These are phyloP conservation scores for Serpula lacrymans DNA, from an alignment of 768 basidiomycete genomes.

Conservation along the genomic window DNA sequence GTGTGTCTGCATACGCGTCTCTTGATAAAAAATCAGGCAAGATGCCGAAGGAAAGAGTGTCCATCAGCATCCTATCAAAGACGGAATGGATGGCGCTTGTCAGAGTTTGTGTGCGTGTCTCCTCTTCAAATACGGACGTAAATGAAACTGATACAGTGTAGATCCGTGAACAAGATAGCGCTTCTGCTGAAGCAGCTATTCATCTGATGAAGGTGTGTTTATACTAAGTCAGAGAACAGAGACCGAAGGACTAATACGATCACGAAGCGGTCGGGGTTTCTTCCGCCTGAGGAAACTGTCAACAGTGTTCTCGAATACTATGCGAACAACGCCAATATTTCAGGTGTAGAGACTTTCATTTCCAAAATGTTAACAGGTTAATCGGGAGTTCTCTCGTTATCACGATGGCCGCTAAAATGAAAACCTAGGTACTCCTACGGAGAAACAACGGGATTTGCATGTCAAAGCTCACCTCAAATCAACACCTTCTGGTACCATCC, in stretches of 20 bases:
- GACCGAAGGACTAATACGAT: slow-evolving; percentile 2
- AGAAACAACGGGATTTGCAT: slow-evolving; percentile 66
- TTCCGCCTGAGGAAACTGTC: slow-evolving; percentile 40
- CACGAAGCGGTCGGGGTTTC: slow-evolving; percentile 39
- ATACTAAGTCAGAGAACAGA: too few relatives aligned
- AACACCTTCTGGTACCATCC: slow-evolving; percentile 37
- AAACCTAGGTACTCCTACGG: slow-evolving; percentile 37
- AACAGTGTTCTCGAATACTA: slow-evolving; percentile 49
- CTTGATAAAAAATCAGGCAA: not conserved
- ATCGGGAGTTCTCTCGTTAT: too few relatives aligned
- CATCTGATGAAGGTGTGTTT: slow-evolving; percentile 48
- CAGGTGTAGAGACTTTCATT: slow-evolving; percentile 44
- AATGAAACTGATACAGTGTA: slow-evolving; percentile 20
- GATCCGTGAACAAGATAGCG: slow-evolving; percentile 45
- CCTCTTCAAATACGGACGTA: not conserved
- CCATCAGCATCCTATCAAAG: slow-evolving; percentile 44
- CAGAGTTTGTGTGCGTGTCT: slow-evolving; percentile 42
- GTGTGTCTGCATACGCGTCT: slow-evolving; percentile 9
- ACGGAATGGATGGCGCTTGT: slow-evolving; percentile 56
- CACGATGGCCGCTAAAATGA: not conserved
- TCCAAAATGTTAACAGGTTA: slow-evolving; percentile 44
- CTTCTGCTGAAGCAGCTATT: slow-evolving; percentile 48
- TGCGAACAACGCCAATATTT: slow-evolving; percentile 43
- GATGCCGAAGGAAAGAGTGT: slow-evolving; percentile 22
- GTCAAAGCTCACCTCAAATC: slow-evolving; percentile 56